A percentile compares a stretch with the other conserved stretches of the same genome.
Conservation (phyloP, 805 yeast species). For the Candida adriatica region DNA sequence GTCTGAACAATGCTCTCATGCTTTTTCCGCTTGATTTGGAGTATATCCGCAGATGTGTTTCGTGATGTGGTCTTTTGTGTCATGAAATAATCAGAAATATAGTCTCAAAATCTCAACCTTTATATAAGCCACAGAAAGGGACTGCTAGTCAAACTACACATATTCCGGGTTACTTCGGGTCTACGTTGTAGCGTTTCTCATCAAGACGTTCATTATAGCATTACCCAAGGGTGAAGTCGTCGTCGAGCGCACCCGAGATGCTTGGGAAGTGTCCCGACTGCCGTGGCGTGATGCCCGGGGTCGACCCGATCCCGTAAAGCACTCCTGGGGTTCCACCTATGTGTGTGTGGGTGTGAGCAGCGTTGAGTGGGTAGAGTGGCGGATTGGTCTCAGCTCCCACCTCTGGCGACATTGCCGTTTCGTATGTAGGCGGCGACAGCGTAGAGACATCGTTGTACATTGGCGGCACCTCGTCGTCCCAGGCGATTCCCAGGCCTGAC, state of each 20-base stretch:
- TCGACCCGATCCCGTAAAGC: constrained; percentile 24
- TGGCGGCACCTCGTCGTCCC: constrained; percentile 99
- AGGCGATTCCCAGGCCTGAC: constrained; percentile 91
- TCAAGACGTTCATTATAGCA: too few species aligned
- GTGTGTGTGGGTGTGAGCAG: constrained; percentile 23
- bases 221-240: constrained; percentile 15
- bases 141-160: too few species aligned
- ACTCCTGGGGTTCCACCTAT: constrained; percentile 13
- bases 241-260: constrained; percentile 21
- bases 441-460: constrained; percentile 81
- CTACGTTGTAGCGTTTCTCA: too few species aligned
- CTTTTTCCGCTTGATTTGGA: too few species aligned
- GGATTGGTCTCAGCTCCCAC: constrained; percentile 15
- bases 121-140: too few species aligned
- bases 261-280: constrained; percentile 19
- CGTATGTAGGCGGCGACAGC: constrained; percentile 82
- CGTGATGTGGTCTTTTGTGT: too few species aligned
- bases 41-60: too few species aligned
- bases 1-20: too few species aligned
- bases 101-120: too few species aligned
- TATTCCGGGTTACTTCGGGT: too few species aligned
- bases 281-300: constrained; percentile 31
- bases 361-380: constrained; percentile 23
- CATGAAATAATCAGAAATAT: too few species aligned
- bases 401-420: constrained; percentile 21